phyloP scores from a whole-genome alignment of 2,329 filamentous ascomycete species.

The Venturia asperata region DNA sequence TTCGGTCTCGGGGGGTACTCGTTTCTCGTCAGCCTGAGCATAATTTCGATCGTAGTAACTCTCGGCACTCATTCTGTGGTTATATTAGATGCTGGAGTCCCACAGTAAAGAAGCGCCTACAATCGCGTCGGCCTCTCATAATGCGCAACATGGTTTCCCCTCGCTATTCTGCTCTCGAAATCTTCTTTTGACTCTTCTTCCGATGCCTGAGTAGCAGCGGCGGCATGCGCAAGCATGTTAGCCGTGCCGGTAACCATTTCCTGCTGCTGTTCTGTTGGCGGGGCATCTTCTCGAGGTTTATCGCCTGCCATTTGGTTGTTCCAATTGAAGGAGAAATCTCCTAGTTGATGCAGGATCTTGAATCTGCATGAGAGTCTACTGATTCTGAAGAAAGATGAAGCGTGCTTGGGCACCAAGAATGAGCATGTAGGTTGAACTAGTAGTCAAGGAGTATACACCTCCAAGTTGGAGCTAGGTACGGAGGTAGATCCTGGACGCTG shows the following conservation, averaged over 20 bases:
- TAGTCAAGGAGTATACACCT: slow-evolving; percentile 8
- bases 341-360: neutral
- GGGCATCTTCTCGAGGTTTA: neutral
- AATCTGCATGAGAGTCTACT: neutral
- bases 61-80: slow-evolving; percentile 18
- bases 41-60: slow-evolving; percentile 13
- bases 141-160: neutral
- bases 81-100: neutral
- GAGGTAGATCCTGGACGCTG: neutral
- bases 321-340: neutral
- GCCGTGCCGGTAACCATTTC: slow-evolving; percentile 1
- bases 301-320: slow-evolving; percentile 1
- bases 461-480: too few relatives aligned
- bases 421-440: neutral
- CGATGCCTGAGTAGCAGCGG: slow-evolving; percentile 9
- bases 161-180: neutral
- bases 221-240: slow-evolving; percentile 10
- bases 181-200: neutral
- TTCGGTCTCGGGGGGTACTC: neutral
- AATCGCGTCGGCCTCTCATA: slow-evolving; percentile 1
- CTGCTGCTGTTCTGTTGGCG: slow-evolving; percentile 11
- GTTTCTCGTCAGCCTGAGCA: slow-evolving; percentile 4
- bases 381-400: neutral
- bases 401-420: neutral
- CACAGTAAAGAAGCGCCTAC: neutral